These are phyloP conservation scores for Penicillium diatomitis DNA, from an alignment of 495 filamentous ascomycete genomes.

Conservation along the genomic window DNA sequence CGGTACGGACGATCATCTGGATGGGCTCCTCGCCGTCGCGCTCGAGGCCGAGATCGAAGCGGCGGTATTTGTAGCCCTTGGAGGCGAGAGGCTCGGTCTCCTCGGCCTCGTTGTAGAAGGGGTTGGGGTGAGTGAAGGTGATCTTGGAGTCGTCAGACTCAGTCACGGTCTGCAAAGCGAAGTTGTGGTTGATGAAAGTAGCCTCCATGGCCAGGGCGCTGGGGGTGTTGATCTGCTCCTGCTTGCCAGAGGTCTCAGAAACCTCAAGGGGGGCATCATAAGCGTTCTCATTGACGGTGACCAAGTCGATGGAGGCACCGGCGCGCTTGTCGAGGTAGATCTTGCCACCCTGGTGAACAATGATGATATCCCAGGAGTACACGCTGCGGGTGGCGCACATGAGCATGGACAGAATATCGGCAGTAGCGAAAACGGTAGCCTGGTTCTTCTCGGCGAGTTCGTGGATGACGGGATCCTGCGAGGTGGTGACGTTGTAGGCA, in stretches of 20 bases:
- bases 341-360: conserved; percentile 83
- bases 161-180: conserved; percentile 83
- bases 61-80: conserved; percentile 96
- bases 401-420: conserved; percentile 95
- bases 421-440: conserved; percentile 92
- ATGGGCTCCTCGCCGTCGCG: conserved; percentile 76
- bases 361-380: conserved; percentile 96
- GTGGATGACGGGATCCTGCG: conserved; percentile 91
- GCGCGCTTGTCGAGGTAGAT: conserved; percentile 98
- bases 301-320: conserved; percentile 85
- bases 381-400: conserved; percentile 95
- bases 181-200: conserved; percentile 99
- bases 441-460: conserved; percentile 94
- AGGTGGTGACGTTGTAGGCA: conserved; percentile 95
- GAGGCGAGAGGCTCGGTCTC: conserved; percentile 87
- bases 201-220: conserved; percentile 86
- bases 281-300: conserved; percentile 99
- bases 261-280: conserved; percentile 87
- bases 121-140: conserved; percentile 79
- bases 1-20: conserved; percentile 87
- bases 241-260: conserved; percentile 69
- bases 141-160: conserved; percentile 71
- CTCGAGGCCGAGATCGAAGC: conserved; percentile 89
- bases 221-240: conserved; percentile 89
- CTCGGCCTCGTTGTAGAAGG: conserved; percentile 91